Conservation (phyloP, 768 basidiomycete genomes). For the Tephrocybe sp. region DNA sequence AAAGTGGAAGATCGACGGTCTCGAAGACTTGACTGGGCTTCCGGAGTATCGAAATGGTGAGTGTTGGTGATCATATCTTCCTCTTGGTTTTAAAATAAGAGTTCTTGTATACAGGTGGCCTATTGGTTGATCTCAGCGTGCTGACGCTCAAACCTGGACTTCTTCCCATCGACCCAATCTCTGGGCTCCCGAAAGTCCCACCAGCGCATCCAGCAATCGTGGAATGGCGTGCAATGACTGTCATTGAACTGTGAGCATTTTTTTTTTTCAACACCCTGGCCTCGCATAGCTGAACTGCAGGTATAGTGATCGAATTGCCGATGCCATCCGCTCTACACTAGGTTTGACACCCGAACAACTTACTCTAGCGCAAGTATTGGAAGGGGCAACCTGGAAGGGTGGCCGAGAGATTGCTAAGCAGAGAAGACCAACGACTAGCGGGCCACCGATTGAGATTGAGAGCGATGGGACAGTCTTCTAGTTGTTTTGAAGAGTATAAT, state of each 20-base stretch:
- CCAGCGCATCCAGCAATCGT: constrained; percentile 89
- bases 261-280: neutral
- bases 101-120: constrained; percentile 57
- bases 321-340: constrained; percentile 61
- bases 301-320: constrained; percentile 77
- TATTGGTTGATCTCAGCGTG: constrained; percentile 82
- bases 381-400: constrained; percentile 96
- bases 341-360: constrained; percentile 50
- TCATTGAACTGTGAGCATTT: constrained; percentile 76
- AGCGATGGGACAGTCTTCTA: constrained; percentile 85
- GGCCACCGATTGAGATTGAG: constrained; percentile 83
- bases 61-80: constrained; percentile 1
- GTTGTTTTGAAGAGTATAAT: neutral
- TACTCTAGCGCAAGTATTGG: constrained; percentile 83
- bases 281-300: neutral
- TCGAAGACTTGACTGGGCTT: constrained; percentile 85
- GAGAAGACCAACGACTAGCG: constrained; percentile 69
- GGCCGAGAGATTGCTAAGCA: constrained; percentile 88
- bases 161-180: constrained; percentile 46
- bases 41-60: constrained; percentile 94
- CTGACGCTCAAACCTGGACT: constrained; percentile 60
- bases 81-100: neutral
- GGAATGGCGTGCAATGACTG: constrained; percentile 96
- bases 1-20: constrained; percentile 78
- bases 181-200: constrained; percentile 59